Percentiles rank a stretch among this genome's conserved stretches.
These are phyloP conservation scores for Fusarium clavum DNA, from an alignment of 2,329 filamentous ascomycete species.

Conservation along the genomic window DNA sequence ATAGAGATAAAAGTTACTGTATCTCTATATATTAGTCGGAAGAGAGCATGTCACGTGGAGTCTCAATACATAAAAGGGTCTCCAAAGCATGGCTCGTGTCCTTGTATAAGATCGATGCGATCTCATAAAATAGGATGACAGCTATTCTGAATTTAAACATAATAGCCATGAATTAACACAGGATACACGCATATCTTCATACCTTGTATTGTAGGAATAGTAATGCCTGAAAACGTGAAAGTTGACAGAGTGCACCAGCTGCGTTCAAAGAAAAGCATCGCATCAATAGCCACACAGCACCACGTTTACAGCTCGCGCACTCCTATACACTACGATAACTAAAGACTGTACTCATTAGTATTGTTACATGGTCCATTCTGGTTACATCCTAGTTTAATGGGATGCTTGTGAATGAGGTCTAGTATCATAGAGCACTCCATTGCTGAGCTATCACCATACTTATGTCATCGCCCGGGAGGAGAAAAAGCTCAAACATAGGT, in stretches of 20 bases:
- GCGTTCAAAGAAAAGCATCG: not conserved
- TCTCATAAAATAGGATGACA: not conserved
- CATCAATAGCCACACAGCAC: not conserved
- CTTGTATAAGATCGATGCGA: not conserved
- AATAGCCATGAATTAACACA: not conserved
- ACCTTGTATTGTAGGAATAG: not conserved
- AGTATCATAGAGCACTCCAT: not conserved
- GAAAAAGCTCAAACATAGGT: not conserved
- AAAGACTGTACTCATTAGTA: not conserved
- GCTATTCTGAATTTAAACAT: not conserved
- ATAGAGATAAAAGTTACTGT: not conserved
- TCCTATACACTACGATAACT: not conserved
- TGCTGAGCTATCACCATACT: not conserved
- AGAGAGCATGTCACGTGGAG: not conserved
- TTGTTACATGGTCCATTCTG: too few species aligned
- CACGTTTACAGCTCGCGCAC: not conserved
- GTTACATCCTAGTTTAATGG: not conserved
- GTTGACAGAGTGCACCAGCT: not conserved
- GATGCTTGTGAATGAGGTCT: not conserved
- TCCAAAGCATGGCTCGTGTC: not conserved
- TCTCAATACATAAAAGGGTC: not conserved
- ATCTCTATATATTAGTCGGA: not conserved
- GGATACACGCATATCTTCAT: not conserved
- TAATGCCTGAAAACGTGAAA: not conserved
- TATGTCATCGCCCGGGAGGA: not conserved